phyloP scores from a whole-genome alignment of 768 basidiomycete genomes.

The Leccinum longicurvipes region DNA sequence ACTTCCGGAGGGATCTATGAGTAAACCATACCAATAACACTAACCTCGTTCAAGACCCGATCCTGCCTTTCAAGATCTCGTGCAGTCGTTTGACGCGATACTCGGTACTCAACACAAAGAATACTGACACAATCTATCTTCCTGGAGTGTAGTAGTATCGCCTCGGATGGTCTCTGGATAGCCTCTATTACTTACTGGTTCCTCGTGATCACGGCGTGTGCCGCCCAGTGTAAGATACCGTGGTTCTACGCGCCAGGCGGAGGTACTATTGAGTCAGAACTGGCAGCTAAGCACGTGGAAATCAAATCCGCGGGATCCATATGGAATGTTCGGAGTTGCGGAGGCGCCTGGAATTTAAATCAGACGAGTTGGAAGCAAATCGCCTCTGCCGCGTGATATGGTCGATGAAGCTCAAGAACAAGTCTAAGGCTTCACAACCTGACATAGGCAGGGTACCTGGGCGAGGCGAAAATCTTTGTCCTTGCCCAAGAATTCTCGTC shows the following conservation, averaged over 20 bases:
- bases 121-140: neutral
- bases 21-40: neutral
- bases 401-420: no score
- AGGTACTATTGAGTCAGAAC: no score
- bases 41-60: no score
- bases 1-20: neutral
- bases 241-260: no score
- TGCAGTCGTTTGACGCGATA: neutral
- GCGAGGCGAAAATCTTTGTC: neutral
- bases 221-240: neutral
- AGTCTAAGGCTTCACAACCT: neutral
- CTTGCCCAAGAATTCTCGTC: neutral
- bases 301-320: no score
- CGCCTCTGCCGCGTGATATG: no score
- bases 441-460: no score
- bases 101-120: neutral
- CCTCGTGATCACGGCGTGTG: neutral
- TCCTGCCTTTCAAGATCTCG: no score
- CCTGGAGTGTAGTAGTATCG: neutral
- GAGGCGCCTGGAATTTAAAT: no score
- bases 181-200: neutral
- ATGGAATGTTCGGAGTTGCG: no score
- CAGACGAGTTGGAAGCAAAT: no score
- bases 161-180: neutral
- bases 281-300: no score